These are phyloP conservation scores for Henckelia pumila DNA, from an alignment of 257 asterid species.

Conservation along the genomic window DNA sequence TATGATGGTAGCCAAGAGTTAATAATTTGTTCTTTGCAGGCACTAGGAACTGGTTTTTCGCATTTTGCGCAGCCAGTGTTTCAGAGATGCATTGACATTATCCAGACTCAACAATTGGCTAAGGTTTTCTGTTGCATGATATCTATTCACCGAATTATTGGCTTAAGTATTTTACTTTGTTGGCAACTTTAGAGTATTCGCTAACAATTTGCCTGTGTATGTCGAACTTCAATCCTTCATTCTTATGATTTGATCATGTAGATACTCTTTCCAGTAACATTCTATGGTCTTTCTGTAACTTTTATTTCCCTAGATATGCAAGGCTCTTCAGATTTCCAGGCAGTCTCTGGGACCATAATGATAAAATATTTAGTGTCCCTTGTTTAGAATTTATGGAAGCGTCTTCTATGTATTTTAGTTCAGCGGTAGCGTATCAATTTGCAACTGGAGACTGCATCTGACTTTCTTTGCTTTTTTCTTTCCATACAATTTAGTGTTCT, in stretches of 20 bases:
- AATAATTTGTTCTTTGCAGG: constrained; percentile 45
- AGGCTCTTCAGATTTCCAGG: neutral
- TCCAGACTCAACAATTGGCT: constrained; percentile 89
- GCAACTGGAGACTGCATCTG: constrained; percentile 1
- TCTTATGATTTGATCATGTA: neutral
- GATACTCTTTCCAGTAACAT: neutral
- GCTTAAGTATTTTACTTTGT: constrained; percentile 2
- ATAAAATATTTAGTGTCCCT: neutral
- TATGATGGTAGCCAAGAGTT: neutral
- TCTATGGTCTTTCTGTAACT: neutral
- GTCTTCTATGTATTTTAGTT: neutral
- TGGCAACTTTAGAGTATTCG: neutral
- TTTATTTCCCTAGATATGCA: neutral
- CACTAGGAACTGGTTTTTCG: constrained; percentile 79
- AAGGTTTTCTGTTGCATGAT: constrained; percentile 55
- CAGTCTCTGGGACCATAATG: neutral
- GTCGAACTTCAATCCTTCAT: neutral
- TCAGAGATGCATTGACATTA: constrained; percentile 91
- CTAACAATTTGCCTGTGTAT: too few relatives aligned
- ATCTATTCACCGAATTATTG: constrained; percentile 20
- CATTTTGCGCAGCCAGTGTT: constrained; percentile 92
- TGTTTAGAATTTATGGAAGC: neutral
- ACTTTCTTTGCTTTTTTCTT: neutral
- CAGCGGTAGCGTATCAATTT: neutral
- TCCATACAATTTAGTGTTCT: neutral